Evolutionary conservation across 805 yeast species (phyloP), one percentile per base, ranked within the genome.

Genomic region (Starmerella vitae): DNA sequence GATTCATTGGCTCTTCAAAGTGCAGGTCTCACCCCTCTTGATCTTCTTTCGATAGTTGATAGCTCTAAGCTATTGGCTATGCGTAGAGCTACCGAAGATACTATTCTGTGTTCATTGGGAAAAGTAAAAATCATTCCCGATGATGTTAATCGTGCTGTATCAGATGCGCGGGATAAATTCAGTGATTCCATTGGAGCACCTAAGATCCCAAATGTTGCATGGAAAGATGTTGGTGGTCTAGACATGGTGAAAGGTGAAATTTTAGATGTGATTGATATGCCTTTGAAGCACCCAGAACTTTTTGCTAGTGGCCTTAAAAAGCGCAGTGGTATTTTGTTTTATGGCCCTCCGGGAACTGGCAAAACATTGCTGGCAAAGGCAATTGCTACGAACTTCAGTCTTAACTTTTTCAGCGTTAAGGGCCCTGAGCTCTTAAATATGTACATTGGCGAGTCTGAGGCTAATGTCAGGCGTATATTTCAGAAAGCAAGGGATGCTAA

Each of bases 321-420:
- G 56, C 70, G 98, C 59, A 78, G 93, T 53, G 98, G 98, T 35
- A 81, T 91, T 28, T 62, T 91, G 46, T 85, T 91, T 57, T 91
- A 91, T 61, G 98, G 98, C 0, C 98, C 98, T 0, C 98, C 98
- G 0, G 98, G 98, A 19, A 91, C 98, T 0, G 98, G 98, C 50
- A 91, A 91, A 57, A 91, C 98, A 0, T 65, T 91, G 21, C 66
- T 91, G 43, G 98, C 98, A 10, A 91, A 91, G 58, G 97, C 97
- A 0, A 91, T 91, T 50, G 98, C 98, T 2, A 83, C 96, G 0
- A 83, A 86, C 49, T 91, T 88, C 59, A 80, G 95, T 3, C 66
- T 91, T 46, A 91, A 91, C 58, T 91, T 91, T 59, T 86, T 91
- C 60, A 81, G 94, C 49, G 96, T 91, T 13, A 91, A 91, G 58